Conservation (phyloP, 257 asterid genomes). For the Knoxia roxburghii region DNA sequence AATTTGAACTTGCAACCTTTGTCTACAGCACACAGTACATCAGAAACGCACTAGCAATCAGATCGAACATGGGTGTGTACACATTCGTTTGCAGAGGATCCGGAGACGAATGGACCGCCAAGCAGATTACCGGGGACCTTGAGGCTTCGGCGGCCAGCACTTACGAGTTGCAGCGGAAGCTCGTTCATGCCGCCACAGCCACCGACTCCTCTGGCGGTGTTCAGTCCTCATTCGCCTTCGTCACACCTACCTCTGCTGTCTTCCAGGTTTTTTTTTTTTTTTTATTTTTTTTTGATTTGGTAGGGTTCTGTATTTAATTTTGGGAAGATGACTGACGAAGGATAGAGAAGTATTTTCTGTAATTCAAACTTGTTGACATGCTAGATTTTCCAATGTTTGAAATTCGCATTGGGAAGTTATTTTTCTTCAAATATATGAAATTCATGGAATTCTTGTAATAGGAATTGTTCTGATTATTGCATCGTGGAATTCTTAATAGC, state of each 20-base stretch:
- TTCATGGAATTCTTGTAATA: too few relatives aligned
- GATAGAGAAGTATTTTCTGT: too few relatives aligned
- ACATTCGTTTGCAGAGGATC: conserved; percentile 45
- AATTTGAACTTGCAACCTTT: too few relatives aligned
- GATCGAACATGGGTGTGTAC: conserved; percentile 49
- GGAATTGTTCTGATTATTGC: too few relatives aligned
- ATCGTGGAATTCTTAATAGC: too few relatives aligned
- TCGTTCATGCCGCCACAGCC: conserved; percentile 62
- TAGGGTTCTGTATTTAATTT: neutral
- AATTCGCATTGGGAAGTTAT: too few relatives aligned
- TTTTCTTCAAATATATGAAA: too few relatives aligned
- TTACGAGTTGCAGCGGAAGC: conserved; percentile 70
- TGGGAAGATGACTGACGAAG: too few relatives aligned
- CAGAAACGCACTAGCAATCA: neutral
- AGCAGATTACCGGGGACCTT: conserved; percentile 48
- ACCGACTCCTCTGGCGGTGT: conserved; percentile 74
- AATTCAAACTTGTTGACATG: too few relatives aligned
- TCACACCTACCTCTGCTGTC: conserved; percentile 66
- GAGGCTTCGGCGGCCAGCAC: conserved; percentile 47
- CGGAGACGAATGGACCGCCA: conserved; percentile 48
- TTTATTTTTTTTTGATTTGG: neutral
- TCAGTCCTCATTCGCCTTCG: conserved; percentile 68
- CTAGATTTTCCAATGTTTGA: too few relatives aligned
- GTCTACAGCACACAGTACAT: neutral
- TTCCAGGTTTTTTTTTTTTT: conserved; percentile 48